Percentiles rank a stretch among this genome's conserved stretches.
These are phyloP conservation scores for Nicotiana rustica DNA, from an alignment of 305 asterid species.

Conservation along the genomic window DNA sequence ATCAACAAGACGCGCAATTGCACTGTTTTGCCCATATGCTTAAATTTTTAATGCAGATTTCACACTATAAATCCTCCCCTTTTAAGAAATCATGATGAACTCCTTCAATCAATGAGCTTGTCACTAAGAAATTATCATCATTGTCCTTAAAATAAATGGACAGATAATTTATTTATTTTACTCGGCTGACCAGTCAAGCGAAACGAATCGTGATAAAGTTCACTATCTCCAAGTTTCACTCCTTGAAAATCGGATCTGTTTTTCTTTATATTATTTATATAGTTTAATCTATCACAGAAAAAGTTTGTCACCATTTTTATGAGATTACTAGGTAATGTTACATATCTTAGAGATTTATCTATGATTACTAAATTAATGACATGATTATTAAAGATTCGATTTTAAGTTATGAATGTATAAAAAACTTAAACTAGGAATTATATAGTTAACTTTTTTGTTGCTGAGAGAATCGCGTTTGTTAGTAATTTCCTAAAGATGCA, in stretches of 20 bases:
- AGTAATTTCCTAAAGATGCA: neutral
- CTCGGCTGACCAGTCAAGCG: neutral
- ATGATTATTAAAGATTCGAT: too few relatives aligned
- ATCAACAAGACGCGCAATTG: neutral
- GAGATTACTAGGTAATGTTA: too few relatives aligned
- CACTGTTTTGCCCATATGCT: neutral
- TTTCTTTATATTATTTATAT: too few relatives aligned
- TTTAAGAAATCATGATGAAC: slow-evolving; percentile 6
- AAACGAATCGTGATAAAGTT: neutral
- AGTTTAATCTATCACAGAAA: too few relatives aligned
- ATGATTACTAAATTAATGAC: too few relatives aligned
- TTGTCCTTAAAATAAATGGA: neutral
- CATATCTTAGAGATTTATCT: too few relatives aligned
- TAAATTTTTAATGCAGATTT: slow-evolving; percentile 5
- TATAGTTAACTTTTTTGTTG: neutral
- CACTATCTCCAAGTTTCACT: slow-evolving; percentile 12
- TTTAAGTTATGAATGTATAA: too few relatives aligned
- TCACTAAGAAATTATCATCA: neutral
- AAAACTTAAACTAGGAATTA: too few relatives aligned
- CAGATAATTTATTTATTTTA: neutral
- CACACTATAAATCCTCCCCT: slow-evolving; percentile 1
- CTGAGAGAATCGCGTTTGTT: neutral
- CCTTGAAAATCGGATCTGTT: neutral
- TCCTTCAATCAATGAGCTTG: neutral
- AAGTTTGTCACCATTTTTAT: too few relatives aligned